These are phyloP conservation scores for Kalmanozyma brasiliensis DNA, from an alignment of 1,284 basidiomycete genomes.

Conservation along the genomic window DNA sequence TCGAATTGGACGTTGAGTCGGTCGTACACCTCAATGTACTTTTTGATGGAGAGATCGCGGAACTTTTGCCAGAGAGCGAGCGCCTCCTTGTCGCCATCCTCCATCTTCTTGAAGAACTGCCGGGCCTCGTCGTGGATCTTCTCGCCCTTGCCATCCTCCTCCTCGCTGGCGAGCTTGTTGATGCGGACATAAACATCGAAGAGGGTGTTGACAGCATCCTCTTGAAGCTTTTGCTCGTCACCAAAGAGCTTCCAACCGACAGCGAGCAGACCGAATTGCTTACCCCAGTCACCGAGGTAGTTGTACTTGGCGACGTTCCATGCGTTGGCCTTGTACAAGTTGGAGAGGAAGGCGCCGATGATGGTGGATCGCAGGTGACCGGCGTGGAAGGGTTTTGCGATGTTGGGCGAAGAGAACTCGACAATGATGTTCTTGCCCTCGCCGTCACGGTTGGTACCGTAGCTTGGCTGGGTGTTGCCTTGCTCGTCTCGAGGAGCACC, in stretches of 20 bases:
- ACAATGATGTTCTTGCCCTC: conserved; percentile 69
- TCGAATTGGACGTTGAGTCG: conserved; percentile 93
- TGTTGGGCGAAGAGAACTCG: conserved; percentile 95
- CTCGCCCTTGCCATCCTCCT: conserved; percentile 73
- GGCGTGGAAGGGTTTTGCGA: conserved; percentile 98
- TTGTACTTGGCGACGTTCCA: conserved; percentile 93
- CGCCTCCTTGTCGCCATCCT: conserved; percentile 82
- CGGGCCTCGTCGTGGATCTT: conserved; percentile 84
- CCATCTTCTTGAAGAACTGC: conserved; percentile 94
- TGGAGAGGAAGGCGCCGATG: conserved; percentile 92
- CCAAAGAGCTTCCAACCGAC: conserved; percentile 93
- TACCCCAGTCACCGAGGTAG: conserved; percentile 75
- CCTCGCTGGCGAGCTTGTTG: conserved; percentile 78
- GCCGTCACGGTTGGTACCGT: conserved; percentile 64
- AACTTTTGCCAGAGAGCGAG: conserved; percentile 91
- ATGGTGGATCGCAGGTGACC: conserved; percentile 97
- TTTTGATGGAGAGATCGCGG: conserved; percentile 89
- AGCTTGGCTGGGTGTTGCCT: conserved; percentile 58
- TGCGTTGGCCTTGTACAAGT: conserved; percentile 90
- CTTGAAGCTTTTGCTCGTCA: conserved; percentile 81
- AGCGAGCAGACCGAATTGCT: conserved; percentile 78
- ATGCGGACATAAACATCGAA: conserved; percentile 95
- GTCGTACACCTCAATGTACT: conserved; percentile 90
- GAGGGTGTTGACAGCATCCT: conserved; percentile 92
- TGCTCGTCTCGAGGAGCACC: conserved; percentile 49